Percentiles rank a stretch among this genome's conserved stretches.
phyloP scores from a whole-genome alignment of 2,329 filamentous ascomycete species.

The Aspergillus aculeatinus region DNA sequence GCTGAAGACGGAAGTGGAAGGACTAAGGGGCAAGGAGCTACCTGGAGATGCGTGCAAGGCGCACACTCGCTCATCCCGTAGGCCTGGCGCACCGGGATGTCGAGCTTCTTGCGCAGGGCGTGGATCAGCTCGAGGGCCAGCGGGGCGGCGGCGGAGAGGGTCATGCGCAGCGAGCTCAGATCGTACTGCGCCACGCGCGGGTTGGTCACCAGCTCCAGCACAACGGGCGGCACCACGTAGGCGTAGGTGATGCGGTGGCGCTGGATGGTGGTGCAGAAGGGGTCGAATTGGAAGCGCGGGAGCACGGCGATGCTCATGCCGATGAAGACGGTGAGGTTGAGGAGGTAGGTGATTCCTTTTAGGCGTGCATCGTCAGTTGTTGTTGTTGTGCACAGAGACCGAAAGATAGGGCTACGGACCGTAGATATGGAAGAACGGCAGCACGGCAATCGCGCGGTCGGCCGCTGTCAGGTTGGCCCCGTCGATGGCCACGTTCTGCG shows the following conservation, averaged over 20 bases:
- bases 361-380: background rate
- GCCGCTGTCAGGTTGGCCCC: constrained; percentile 7
- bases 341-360: constrained; percentile 16
- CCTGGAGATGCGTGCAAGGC: constrained; percentile 17
- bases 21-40: background rate
- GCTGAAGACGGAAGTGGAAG: no score
- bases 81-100: constrained; percentile 12
- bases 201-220: constrained; percentile 15
- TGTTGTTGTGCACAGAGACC: background rate
- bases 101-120: constrained; percentile 9
- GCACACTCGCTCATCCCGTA: constrained; percentile 20
- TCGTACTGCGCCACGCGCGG: constrained; percentile 9
- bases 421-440: constrained; percentile 22
- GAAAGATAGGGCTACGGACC: constrained; percentile 1
- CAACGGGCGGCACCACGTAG: constrained; percentile 15
- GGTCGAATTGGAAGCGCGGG: constrained; percentile 13
- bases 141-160: constrained; percentile 15
- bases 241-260: constrained; percentile 16
- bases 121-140: constrained; percentile 15
- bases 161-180: constrained; percentile 15
- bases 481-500: constrained; percentile 12
- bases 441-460: constrained; percentile 14
- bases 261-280: constrained; percentile 15
- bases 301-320: constrained; percentile 14
- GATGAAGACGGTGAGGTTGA: constrained; percentile 15